These are phyloP conservation scores for Penicillium thymicola DNA, from an alignment of 2,329 filamentous ascomycete genomes.

Conservation along the genomic window DNA sequence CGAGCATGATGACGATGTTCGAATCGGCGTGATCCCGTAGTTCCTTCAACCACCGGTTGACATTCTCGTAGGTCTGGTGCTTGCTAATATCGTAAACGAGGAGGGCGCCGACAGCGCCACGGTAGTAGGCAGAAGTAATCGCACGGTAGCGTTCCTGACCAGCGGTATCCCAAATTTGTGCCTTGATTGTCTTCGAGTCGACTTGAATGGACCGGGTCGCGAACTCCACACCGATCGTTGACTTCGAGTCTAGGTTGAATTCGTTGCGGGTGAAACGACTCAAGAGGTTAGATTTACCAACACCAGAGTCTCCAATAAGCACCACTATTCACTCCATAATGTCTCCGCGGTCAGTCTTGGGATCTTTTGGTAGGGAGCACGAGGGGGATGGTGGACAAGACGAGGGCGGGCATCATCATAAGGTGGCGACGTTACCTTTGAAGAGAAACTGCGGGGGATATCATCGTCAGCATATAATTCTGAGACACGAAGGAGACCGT, in stretches of 20 bases:
- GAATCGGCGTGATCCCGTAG: constrained; percentile 95
- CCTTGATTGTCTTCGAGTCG: constrained; percentile 99
- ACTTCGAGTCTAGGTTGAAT: constrained; percentile 99
- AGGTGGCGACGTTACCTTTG: constrained; percentile 67
- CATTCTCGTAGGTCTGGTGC: constrained; percentile 98
- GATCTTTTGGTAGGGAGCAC: background rate
- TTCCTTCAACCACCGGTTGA: constrained; percentile 98
- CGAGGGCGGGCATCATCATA: constrained; percentile 20
- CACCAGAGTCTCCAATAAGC: constrained; percentile 97
- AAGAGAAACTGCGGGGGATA: constrained; percentile 76
- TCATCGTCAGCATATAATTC: constrained; percentile 31
- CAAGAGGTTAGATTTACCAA: constrained; percentile 99
- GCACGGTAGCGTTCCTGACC: constrained; percentile 98
- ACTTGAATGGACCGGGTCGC: constrained; percentile 98
- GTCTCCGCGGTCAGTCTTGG: constrained; percentile 17
- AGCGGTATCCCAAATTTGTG: constrained; percentile 99
- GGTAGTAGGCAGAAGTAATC: constrained; percentile 98
- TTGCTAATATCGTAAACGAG: constrained; percentile 99
- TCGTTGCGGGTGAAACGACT: constrained; percentile 99
- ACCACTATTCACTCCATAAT: constrained; percentile 63
- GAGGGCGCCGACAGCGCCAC: constrained; percentile 92
- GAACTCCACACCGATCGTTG: constrained; percentile 98
- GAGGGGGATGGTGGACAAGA: constrained; percentile 14
- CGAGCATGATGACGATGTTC: constrained; percentile 99
- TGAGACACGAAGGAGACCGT: constrained; percentile 1